A percentile compares a stretch with the other conserved stretches of the same genome.
These are phyloP conservation scores for Nicotiana obtusifolia DNA, from an alignment of 257 asterid species.

Conservation along the genomic window DNA sequence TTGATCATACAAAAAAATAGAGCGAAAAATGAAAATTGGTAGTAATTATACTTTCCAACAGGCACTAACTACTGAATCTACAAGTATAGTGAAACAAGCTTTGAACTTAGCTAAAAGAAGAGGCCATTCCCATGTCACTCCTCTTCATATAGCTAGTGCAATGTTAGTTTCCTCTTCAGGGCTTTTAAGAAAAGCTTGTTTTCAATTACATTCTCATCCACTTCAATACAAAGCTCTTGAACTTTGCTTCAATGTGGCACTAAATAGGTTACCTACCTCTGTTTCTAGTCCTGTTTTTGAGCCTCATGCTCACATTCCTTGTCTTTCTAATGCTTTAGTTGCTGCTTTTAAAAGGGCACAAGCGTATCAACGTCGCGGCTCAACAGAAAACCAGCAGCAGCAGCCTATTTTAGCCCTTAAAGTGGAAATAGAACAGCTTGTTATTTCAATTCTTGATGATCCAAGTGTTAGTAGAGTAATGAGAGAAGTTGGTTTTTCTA, in stretches of 20 bases:
- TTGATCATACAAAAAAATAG: background rate
- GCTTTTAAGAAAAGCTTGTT: conserved; percentile 62
- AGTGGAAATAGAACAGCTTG: conserved; percentile 72
- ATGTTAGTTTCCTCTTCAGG: conserved; percentile 60
- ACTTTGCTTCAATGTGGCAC: conserved; percentile 87
- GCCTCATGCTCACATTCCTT: conserved; percentile 53
- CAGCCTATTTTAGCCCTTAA: conserved; percentile 50
- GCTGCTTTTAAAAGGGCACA: conserved; percentile 93
- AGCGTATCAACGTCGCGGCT: conserved; percentile 87
- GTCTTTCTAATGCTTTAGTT: conserved; percentile 75
- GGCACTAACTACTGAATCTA: conserved; percentile 65
- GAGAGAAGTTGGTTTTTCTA: conserved; percentile 84
- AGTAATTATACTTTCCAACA: conserved; percentile 75
- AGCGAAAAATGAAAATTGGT: conserved; percentile 52
- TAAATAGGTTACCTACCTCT: conserved; percentile 82
- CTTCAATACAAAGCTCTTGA: conserved; percentile 91
- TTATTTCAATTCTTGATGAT: conserved; percentile 68
- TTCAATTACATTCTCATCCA: conserved; percentile 76
- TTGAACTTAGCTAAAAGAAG: conserved; percentile 63
- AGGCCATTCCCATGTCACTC: conserved; percentile 93
- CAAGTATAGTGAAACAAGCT: conserved; percentile 66
- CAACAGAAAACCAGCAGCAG: conserved; percentile 24
- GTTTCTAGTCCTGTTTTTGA: conserved; percentile 48
- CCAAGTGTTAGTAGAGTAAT: conserved; percentile 88
- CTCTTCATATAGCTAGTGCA: conserved; percentile 82